Conservation (phyloP, 2,329 filamentous ascomycete genomes). For the Metarhizium rileyi region DNA sequence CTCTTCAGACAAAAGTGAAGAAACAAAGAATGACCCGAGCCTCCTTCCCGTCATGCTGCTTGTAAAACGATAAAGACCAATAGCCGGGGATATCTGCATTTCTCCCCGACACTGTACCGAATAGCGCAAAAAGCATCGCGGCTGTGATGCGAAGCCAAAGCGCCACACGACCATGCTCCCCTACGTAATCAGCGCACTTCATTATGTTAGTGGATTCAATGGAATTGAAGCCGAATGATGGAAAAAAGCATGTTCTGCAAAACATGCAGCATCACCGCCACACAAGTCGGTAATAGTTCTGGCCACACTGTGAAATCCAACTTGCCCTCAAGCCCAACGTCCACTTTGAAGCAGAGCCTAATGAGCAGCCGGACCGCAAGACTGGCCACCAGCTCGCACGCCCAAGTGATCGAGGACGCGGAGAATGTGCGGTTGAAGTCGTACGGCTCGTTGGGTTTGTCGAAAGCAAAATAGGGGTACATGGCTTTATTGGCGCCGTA, state of each 20-base stretch:
- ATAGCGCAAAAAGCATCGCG: background rate
- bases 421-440: conserved; percentile 55
- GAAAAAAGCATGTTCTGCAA: conserved; percentile 65
- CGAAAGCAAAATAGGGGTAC: conserved; percentile 62
- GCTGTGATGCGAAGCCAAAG: background rate
- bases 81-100: background rate
- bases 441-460: conserved; percentile 38
- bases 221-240: conserved; percentile 54
- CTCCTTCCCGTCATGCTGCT: background rate
- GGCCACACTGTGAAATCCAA: conserved; percentile 57
- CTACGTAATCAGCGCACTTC: background rate
- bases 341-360: conserved; percentile 47
- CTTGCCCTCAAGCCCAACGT: conserved; percentile 55
- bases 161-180: background rate
- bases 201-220: background rate
- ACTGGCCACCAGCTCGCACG: conserved; percentile 53
- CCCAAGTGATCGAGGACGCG: conserved; percentile 56
- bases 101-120: background rate
- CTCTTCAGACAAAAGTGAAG: background rate
- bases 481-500: conserved; percentile 58
- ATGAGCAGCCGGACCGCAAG: conserved; percentile 50
- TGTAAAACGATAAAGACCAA: background rate
- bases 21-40: background rate
- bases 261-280: conserved; percentile 57
- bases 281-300: conserved; percentile 55